Conservation (phyloP, 176 grass and related monocot genomes). For the Canna indica region DNA sequence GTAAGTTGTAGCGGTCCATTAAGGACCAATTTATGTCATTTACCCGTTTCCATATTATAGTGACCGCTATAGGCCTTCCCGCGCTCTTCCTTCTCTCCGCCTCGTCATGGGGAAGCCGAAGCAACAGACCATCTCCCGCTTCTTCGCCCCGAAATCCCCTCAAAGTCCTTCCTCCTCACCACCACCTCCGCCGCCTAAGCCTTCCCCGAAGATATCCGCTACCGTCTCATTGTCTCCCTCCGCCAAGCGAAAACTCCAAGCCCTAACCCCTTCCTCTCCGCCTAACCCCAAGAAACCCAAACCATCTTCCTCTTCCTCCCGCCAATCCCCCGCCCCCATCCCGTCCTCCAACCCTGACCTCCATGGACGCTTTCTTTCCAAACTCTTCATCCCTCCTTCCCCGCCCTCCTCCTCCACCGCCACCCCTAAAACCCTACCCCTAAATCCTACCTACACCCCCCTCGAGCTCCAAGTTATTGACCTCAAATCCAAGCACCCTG, state of each 20-base stretch:
- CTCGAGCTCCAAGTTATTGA: constrained; percentile 74
- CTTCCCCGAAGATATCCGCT: constrained; percentile 30
- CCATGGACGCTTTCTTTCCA: constrained; percentile 43
- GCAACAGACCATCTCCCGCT: constrained; percentile 74
- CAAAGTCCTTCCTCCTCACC: constrained; percentile 4
- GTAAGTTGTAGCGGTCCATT: no score
- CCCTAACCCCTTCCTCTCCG: constrained; percentile 37
- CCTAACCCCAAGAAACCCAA: constrained; percentile 33
- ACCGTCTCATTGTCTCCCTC: constrained; percentile 54
- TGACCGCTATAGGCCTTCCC: no score
- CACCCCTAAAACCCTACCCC: neutral
- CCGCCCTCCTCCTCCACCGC: constrained; percentile 4
- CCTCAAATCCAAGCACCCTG: constrained; percentile 58
- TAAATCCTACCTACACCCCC: constrained; percentile 47
- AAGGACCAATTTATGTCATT: no score
- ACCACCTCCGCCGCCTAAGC: constrained; percentile 19
- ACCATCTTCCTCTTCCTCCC: neutral
- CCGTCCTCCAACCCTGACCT: constrained; percentile 21
- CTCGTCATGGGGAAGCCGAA: constrained; percentile 68
- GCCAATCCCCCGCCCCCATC: constrained; percentile 19
- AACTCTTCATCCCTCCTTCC: constrained; percentile 39
- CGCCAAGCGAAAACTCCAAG: constrained; percentile 42
- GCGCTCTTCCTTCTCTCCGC: neutral
- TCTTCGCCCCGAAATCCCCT: constrained; percentile 57
- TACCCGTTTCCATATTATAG: no score